phyloP scores from a whole-genome alignment of 208 protist genomes.

The Acanthamoeba pearcei region DNA sequence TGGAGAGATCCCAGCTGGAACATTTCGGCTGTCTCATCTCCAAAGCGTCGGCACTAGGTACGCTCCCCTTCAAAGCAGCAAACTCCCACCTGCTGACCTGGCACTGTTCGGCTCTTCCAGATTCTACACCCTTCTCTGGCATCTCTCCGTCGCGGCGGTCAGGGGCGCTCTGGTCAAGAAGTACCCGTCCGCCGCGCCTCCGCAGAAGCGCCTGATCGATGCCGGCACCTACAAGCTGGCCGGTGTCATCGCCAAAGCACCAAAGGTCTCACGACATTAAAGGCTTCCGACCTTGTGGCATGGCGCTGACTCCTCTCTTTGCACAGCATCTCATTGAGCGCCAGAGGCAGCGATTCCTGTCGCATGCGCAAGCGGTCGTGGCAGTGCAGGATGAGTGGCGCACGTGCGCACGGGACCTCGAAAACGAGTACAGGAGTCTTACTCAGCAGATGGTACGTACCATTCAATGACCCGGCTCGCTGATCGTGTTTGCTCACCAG shows the following conservation, averaged over 20 bases:
- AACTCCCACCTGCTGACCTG: not conserved
- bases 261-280: not conserved
- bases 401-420: not conserved
- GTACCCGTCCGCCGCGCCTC: not conserved
- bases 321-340: slow-evolving; percentile 12
- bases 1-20: slow-evolving; percentile 5
- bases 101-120: not conserved
- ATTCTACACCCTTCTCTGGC: slow-evolving; percentile 25
- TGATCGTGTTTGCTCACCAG: not conserved
- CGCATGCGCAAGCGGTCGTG: not conserved
- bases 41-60: slow-evolving; percentile 42
- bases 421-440: slow-evolving; percentile 3
- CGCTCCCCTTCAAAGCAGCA: not conserved
- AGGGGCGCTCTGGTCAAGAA: slow-evolving; percentile 11
- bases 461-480: not conserved
- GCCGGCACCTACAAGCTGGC: not conserved
- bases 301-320: not conserved
- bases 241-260: not conserved
- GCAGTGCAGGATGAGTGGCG: slow-evolving; percentile 32
- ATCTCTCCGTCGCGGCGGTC: not conserved
- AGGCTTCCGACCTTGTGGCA: not conserved
- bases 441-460: not conserved
- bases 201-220: not conserved
- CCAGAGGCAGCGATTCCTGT: slow-evolving; percentile 4
- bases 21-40: slow-evolving; percentile 56